These are phyloP conservation scores for Zea mays DNA, from an alignment of 176 grass and related monocot species.

Conservation along the genomic window DNA sequence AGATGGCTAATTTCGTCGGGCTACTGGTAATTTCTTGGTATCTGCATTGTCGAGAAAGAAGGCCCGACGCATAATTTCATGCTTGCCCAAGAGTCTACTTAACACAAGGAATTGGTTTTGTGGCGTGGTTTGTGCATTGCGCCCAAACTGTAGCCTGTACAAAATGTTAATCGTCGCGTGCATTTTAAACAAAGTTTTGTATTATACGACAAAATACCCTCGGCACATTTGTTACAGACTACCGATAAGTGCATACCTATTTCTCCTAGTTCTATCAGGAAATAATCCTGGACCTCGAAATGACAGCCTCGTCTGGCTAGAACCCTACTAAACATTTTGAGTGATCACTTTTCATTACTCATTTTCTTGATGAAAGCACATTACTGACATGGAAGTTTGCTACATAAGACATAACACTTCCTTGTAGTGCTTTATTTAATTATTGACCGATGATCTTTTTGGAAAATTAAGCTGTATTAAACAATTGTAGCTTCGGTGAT, in stretches of 20 bases:
- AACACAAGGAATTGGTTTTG: background rate
- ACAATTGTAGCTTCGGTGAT: background rate
- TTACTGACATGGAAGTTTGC: background rate
- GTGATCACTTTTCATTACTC: background rate
- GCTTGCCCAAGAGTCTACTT: background rate
- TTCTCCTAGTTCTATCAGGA: background rate
- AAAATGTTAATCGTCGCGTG: constrained; percentile 5
- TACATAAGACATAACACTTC: background rate
- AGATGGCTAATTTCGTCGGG: background rate
- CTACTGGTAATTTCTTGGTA: background rate
- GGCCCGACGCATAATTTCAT: background rate
- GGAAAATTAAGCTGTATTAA: background rate
- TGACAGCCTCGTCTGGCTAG: background rate
- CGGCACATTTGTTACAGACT: background rate
- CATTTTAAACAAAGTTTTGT: background rate
- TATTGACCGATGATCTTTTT: background rate
- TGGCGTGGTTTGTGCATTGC: background rate
- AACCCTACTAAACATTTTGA: constrained; percentile 11
- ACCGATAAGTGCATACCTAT: background rate
- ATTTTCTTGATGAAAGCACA: background rate
- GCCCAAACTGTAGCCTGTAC: background rate
- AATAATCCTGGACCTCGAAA: background rate
- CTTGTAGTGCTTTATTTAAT: background rate
- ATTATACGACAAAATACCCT: background rate
- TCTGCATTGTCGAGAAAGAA: background rate